Evolutionary conservation across 768 basidiomycete species (phyloP), one percentile per base, ranked within the genome.

Genomic region (Phaeotremella fagi): DNA sequence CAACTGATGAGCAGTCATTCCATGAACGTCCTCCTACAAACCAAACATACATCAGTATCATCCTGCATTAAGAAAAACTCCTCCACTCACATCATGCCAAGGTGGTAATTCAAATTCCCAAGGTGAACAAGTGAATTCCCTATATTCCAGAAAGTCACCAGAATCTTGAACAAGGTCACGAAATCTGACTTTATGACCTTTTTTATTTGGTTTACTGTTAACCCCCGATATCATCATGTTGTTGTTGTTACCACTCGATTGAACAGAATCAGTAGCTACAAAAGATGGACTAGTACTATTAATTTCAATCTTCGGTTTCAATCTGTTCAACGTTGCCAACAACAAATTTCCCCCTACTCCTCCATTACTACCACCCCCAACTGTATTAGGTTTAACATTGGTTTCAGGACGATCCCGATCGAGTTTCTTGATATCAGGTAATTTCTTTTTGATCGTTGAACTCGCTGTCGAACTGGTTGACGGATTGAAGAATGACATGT

Each of bases 141-240:
- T 55, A 15, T 60, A 35, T 14, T 48, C 56, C n/a, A 49, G 59
- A 20, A 70, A 38, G 2, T 49, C 35, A 9, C 63, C 60, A 27
- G 54, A 59, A 27, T 55, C 60, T 2, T 50, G 49, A 0, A 65
- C 57, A 12, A 50, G 11, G 50, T 70, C 68, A 20, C 50, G 55
- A 37, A 66, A 70, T 28, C 56, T 24, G 3, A 70, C 66, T n/a
- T 35, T 48, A 20, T 53, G 54, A 14, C 64, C 58, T 50, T 63
- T 66, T 36, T 54, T 52, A 37, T 47, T 26, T 45, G 44, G 20
- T 45, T 15, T 43, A 36, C 51, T 46, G 27, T 69, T 69, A 14
- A 48, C 37, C 26, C 58, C 63, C 36, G 4, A 48, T 24, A 20
- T 49, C n/a, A 28, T 52, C 4, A 20, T 24, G 11, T n/a, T 48